Base-by-base conservation (phyloP, 345 rosid genomes). In the Corymbia maculata region DNA sequence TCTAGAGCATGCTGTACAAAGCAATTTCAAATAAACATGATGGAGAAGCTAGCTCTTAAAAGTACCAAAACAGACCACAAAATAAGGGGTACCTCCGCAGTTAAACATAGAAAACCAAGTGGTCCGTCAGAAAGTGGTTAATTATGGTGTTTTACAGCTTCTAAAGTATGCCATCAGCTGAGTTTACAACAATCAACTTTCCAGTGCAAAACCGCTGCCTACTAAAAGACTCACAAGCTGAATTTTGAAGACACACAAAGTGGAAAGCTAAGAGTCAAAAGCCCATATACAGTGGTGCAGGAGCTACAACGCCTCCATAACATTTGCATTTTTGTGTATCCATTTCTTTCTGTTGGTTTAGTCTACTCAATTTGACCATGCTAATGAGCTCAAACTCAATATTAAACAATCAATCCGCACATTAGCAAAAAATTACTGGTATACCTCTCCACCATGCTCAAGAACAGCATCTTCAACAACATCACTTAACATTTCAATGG, bases 401-500 rank as follows among this genome's bases (percentile, higher is more conserved):
- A 49, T 42, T 75, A 75, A 75, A 75, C 49, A 75, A 75, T 49
- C 84, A 42, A 21, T 19, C 84, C 42, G 6, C 66, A 24, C 13
- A 24, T 59, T 16, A 79, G 22, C 45, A 42, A 79, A 24, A 28
- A 49, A 85, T 4, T 85, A 85, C 3, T 22, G 44, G 59, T 91
- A 87, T 93, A 97, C 99, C 96, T 96, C 99, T 85, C 98, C 99
- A 87, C 99, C 99, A 86, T 96, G 95, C 92, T 95, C 99, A 88
- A 97, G 91, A 61, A 97, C 99, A 52, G 97, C 95, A 86, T 96
- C 99, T 92, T 96, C 97, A 82, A 98, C 98, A 51, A 95, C 98
- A 94, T 98, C 99, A 88, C 96, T 97, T 61, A 98, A 95, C 99
- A 97, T 98, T 92, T 98, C 99, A 91, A 97, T 92, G 52, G 99